These are phyloP conservation scores for Neurospora sp. DNA, from an alignment of 495 filamentous ascomycete species.

Conservation along the genomic window DNA sequence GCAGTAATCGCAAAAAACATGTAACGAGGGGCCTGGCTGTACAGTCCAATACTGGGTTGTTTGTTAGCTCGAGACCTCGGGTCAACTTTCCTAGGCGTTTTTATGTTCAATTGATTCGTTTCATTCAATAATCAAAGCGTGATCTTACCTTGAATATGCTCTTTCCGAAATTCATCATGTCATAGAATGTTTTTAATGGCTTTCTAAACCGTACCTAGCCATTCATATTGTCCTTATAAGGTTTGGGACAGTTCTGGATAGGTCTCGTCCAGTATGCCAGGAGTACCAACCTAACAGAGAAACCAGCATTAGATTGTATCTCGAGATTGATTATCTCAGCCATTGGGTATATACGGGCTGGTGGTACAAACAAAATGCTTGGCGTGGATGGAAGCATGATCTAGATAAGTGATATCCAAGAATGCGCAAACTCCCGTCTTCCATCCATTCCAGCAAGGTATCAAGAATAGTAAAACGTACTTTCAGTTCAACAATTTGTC, in stretches of 20 bases:
- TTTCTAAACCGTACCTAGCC: neutral
- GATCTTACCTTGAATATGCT: neutral
- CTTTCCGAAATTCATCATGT: neutral
- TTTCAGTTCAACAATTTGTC: neutral
- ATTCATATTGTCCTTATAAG: neutral
- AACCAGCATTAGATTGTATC: neutral
- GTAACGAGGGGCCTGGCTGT: too few relatives aligned
- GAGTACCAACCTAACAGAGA: neutral
- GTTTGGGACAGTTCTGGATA: neutral
- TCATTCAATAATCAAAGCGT: neutral
- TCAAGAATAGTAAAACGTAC: neutral
- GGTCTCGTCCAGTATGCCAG: neutral
- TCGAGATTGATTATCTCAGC: neutral
- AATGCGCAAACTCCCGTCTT: neutral
- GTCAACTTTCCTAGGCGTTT: neutral
- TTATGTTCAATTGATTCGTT: neutral
- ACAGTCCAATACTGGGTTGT: neutral
- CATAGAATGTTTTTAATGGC: neutral
- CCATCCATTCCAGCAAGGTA: neutral
- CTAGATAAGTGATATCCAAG: neutral
- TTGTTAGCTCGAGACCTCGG: neutral
- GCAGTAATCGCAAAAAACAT: too few relatives aligned
- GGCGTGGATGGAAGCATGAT: neutral
- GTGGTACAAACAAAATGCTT: neutral
- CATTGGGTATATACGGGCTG: neutral